phyloP scores from a whole-genome alignment of 176 grass and related monocot genomes.

The Tillandsia leiboldiana region DNA sequence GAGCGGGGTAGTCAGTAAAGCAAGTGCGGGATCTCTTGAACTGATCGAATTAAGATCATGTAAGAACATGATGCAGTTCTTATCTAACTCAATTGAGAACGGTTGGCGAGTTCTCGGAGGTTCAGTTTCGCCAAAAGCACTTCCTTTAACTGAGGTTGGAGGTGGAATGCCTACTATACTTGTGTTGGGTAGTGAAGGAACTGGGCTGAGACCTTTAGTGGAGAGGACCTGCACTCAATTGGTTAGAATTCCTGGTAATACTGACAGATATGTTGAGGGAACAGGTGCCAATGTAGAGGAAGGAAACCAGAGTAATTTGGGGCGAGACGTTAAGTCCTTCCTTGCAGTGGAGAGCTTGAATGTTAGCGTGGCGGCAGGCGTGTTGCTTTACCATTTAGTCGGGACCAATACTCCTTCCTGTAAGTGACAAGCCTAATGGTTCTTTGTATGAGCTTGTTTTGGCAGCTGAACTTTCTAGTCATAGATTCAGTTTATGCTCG shows the following conservation, averaged over 20 bases:
- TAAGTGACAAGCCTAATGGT: conserved; percentile 26
- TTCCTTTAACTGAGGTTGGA: conserved; percentile 62
- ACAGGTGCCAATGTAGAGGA: conserved; percentile 40
- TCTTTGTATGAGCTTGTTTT: conserved; percentile 26
- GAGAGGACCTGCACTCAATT: conserved; percentile 79
- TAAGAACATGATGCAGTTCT: conserved; percentile 97
- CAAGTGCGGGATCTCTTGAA: conserved; percentile 88
- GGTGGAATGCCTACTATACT: conserved; percentile 60
- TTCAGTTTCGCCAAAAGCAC: conserved; percentile 60
- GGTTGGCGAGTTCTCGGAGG: conserved; percentile 90
- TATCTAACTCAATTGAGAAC: conserved; percentile 80
- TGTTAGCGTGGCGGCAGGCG: conserved; percentile 91
- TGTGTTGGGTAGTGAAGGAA: conserved; percentile 96
- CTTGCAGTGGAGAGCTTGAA: conserved; percentile 97
- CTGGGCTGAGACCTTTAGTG: conserved; percentile 73
- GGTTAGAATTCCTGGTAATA: conserved; percentile 69
- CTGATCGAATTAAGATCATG: conserved; percentile 83
- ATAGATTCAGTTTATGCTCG: conserved; percentile 6
- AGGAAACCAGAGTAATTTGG: conserved; percentile 27
- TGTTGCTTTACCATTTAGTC: conserved; percentile 86
- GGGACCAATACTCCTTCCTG: conserved; percentile 24
- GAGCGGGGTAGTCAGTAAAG: conserved; percentile 92
- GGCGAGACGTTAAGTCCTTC: conserved; percentile 54
- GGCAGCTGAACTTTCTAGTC: conserved; percentile 6
- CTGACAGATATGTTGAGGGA: conserved; percentile 24